phyloP scores from a whole-genome alignment of 1,284 basidiomycete genomes.

The Puccinia novopanici region DNA sequence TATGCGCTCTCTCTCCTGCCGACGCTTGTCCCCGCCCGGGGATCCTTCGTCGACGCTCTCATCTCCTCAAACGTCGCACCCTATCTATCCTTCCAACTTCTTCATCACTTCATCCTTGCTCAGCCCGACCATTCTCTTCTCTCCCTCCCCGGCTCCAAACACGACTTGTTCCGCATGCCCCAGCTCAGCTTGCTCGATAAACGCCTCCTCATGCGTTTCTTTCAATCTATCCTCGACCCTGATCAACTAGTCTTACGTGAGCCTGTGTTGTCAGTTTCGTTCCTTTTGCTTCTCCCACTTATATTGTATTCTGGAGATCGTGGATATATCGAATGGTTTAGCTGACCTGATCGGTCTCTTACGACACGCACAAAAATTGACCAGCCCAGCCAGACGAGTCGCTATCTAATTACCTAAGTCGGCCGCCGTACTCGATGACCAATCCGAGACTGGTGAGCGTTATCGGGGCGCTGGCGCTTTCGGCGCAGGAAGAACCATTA shows the following conservation, averaged over 20 bases:
- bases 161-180: slow-evolving; percentile 15
- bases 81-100: slow-evolving; percentile 24
- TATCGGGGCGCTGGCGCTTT: slow-evolving; percentile 2
- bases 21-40: slow-evolving; percentile 18
- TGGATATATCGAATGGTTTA: background rate
- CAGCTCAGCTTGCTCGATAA: slow-evolving; percentile 19
- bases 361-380: background rate
- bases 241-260: slow-evolving; percentile 18
- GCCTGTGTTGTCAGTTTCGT: slow-evolving; percentile 4
- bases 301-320: background rate
- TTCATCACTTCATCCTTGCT: slow-evolving; percentile 30
- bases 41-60: slow-evolving; percentile 17
- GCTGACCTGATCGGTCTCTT: background rate
- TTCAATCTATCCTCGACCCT: slow-evolving; percentile 20
- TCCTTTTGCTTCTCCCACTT: slow-evolving; percentile 8
- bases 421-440: slow-evolving; percentile 21
- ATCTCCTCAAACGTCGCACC: slow-evolving; percentile 23
- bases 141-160: slow-evolving; percentile 30
- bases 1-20: slow-evolving; percentile 24
- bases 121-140: slow-evolving; percentile 12
- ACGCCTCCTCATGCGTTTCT: slow-evolving; percentile 34
- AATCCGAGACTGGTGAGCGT: background rate
- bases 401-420: background rate
- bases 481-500: background rate
- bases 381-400: background rate